Conservation (phyloP, 768 basidiomycete species). For the Cystobasidium tubakii region DNA sequence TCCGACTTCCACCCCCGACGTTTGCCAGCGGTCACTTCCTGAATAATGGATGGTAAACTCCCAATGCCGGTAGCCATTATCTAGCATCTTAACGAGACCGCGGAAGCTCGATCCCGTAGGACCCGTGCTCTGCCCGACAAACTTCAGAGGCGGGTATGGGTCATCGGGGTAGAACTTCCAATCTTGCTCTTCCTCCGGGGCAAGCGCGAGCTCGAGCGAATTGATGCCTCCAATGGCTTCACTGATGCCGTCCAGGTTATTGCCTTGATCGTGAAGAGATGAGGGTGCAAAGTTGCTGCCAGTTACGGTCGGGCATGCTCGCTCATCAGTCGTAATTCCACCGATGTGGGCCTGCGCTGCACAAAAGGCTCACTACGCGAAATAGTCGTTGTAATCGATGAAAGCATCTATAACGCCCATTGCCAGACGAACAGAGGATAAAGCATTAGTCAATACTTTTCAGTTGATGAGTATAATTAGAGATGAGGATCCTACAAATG, state of each 20-base stretch:
- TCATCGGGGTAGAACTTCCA: not conserved
- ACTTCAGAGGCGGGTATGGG: conserved; percentile 12
- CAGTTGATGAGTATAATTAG: not conserved
- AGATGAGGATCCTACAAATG: not conserved
- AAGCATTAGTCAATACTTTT: too few relatives aligned
- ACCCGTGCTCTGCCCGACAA: conserved; percentile 1
- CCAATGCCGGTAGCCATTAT: conserved; percentile 12
- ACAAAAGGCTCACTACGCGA: conserved; percentile 35
- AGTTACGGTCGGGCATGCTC: not conserved
- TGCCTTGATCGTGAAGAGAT: not conserved
- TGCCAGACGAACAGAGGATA: too few relatives aligned
- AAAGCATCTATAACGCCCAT: too few relatives aligned
- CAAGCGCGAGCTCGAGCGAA: conserved; percentile 3
- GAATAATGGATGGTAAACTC: conserved; percentile 18
- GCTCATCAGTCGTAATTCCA: too few relatives aligned
- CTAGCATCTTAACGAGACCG: not conserved
- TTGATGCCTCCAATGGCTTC: conserved; percentile 33
- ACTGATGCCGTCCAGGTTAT: conserved; percentile 19
- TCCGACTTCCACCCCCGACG: conserved; percentile 18
- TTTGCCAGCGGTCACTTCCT: conserved; percentile 22
- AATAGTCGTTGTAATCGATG: conserved; percentile 35
- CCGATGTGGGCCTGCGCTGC: too few relatives aligned
- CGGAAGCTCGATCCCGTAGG: conserved; percentile 16
- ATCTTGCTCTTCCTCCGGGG: conserved; percentile 3
- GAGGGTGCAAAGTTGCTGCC: conserved; percentile 21